These are phyloP conservation scores for Pleurotus djamor DNA, from an alignment of 768 basidiomycete species.

Conservation along the genomic window DNA sequence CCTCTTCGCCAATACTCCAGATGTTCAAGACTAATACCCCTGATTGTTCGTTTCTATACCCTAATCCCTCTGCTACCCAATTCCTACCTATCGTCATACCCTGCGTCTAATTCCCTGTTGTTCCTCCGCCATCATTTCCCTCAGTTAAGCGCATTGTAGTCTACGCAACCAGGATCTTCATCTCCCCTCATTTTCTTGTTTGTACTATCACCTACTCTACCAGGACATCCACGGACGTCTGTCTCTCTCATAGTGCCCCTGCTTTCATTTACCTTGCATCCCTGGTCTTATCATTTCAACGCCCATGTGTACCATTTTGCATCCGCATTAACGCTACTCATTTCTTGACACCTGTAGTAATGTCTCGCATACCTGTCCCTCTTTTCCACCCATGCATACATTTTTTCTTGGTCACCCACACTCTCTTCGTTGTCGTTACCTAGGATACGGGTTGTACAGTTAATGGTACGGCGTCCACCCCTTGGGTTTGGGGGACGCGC, in stretches of 20 bases:
- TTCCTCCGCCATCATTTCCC: background rate
- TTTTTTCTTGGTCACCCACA: background rate
- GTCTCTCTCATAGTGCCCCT: background rate
- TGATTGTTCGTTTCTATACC: slow-evolving; percentile 5
- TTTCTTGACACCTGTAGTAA: background rate
- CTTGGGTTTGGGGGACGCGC: background rate
- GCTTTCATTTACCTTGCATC: background rate
- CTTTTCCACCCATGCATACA: background rate
- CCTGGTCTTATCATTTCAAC: background rate
- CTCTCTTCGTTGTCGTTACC: background rate
- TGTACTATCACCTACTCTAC: background rate
- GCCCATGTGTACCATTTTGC: background rate
- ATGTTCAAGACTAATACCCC: slow-evolving; percentile 3
- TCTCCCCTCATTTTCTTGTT: background rate
- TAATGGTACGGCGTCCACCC: background rate
- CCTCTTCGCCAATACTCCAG: background rate
- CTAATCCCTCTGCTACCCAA: background rate
- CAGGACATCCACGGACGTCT: background rate
- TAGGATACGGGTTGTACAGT: background rate
- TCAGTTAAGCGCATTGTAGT: background rate
- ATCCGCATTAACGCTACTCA: background rate
- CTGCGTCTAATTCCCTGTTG: background rate
- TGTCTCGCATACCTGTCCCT: background rate
- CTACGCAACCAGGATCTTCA: slow-evolving; percentile 3
- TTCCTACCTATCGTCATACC: background rate